A percentile compares a stretch with the other conserved stretches of the same genome.
Conservation (phyloP, 2,329 filamentous ascomycete genomes). For the Cadophora luteo-olivacea region DNA sequence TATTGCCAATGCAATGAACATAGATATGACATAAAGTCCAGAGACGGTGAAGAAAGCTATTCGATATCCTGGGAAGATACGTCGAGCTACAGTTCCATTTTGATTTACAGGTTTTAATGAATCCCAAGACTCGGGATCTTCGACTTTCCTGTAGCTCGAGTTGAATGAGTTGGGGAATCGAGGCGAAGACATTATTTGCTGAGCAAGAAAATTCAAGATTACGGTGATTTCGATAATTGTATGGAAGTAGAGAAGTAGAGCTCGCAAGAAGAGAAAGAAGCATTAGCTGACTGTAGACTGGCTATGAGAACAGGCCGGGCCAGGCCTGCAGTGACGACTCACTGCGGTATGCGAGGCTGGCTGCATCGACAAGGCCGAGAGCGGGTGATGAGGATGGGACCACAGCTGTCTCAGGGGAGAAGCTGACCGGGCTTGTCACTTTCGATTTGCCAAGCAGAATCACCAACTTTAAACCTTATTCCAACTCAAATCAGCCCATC, state of each 20-base stretch:
- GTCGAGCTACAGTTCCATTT: background rate
- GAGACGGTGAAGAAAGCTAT: constrained; percentile 14
- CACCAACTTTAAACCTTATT: background rate
- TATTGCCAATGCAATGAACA: constrained; percentile 1
- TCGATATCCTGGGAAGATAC: background rate
- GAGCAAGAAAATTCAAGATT: background rate
- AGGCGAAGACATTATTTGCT: background rate
- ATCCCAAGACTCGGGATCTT: constrained; percentile 14
- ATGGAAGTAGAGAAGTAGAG: too few relatives aligned
- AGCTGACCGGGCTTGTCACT: background rate
- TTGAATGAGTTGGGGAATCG: background rate
- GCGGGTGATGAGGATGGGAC: constrained; percentile 1
- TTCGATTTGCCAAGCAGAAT: background rate
- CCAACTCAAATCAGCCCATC: constrained; percentile 8
- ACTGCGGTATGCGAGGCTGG: constrained; percentile 1
- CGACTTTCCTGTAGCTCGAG: constrained; percentile 11
- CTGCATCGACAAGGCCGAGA: constrained; percentile 4
- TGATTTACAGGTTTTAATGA: background rate
- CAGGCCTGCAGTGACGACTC: background rate
- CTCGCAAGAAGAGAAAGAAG: background rate
- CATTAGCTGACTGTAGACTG: background rate
- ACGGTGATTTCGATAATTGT: background rate
- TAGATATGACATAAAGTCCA: constrained; percentile 6
- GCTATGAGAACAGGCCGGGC: background rate
- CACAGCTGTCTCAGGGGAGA: constrained; percentile 2